Evolutionary conservation across 1,139 yeast species (phyloP).

Genomic region (Diutina pseudorugosa): DNA sequence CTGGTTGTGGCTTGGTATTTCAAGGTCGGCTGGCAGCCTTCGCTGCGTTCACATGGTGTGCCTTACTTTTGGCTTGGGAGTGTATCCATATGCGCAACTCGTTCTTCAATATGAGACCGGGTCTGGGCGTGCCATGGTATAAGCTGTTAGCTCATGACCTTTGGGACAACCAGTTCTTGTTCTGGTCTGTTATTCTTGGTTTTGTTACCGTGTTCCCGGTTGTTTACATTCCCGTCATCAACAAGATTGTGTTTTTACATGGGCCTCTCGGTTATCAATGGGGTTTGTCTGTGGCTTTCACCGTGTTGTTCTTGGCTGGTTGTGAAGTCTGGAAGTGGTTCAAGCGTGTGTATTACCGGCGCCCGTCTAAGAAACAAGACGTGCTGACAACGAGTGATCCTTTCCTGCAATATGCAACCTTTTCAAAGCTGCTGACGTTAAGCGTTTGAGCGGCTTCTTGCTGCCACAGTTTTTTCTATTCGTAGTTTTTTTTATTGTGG

Average conservation of each 20-base stretch:
- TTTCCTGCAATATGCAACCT: neutral
- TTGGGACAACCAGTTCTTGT: constrained; percentile 1
- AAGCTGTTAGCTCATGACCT: neutral
- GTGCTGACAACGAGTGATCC: neutral
- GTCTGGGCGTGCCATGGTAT: neutral
- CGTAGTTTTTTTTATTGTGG: neutral
- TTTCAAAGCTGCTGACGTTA: neutral
- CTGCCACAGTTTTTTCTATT: neutral
- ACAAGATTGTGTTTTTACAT: neutral
- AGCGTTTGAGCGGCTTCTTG: neutral
- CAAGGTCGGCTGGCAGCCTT: neutral
- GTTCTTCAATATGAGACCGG: constrained; percentile 3
- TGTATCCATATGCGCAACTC: neutral
- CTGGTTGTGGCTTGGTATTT: neutral
- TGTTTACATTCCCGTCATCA: constrained; percentile 1
- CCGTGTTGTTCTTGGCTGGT: neutral
- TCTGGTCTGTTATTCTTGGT: neutral
- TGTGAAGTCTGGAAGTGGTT: constrained; percentile 3
- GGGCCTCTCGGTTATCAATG: constrained; percentile 3
- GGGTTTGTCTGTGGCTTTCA: constrained; percentile 2
- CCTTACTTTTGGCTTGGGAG: neutral
- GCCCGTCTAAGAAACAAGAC: neutral
- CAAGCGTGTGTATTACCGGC: constrained; percentile 1
- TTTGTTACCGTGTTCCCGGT: constrained; percentile 1
- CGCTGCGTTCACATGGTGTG: constrained; percentile 3